Evolutionary conservation across 106 monocot genomes (phyloP), one percentile per base, ranked within the genome.

Genomic region (Hemerocallis citrina): DNA sequence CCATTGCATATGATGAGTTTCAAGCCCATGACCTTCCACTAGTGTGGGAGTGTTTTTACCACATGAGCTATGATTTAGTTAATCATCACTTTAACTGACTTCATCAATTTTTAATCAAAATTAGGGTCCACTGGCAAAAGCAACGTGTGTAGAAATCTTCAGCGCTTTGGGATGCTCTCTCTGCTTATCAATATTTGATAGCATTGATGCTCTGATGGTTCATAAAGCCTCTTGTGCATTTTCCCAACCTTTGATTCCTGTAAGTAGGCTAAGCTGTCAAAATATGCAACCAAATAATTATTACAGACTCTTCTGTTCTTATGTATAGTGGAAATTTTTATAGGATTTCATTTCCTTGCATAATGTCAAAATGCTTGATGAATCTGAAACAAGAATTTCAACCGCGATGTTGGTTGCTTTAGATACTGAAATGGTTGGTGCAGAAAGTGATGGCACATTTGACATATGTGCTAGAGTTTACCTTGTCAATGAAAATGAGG

Each of bases 381-480:
- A 27, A 1, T 1, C 48, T 32, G 47, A 48, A n/a, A n/a, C n/a
- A n/a, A n/a, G n/a, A n/a, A n/a, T n/a, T n/a, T n/a, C n/a, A n/a
- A n/a, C n/a, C n/a, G n/a, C n/a, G n/a, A 69, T 59, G 37, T 51
- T 70, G 40, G 34, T 72, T 47, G 43, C 72, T 65, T 19, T 64
- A 42, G 57, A 56, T 15, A 56, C 72, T 63, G 62, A 72, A 57
- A 74, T 79, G 79, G 70, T 79, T 42, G 74, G 74, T 44, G 69
- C 74, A 14, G 79, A 70, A 54, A 70, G 43, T 56, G 74, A 79
- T 57, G 74, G 79, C 11, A 31, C 69, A 14, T 61, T 79, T 46
- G 52, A 70, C 66, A 55, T 74, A 6, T 79, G 79, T 62, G 79
- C 65, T 42, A 51, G 79, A 52, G 70, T 74, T 11, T 79, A 74